Evolutionary conservation across 768 basidiomycete genomes (phyloP), one percentile per base, ranked within the genome.

Genomic region (Hypholoma fasciculare): DNA sequence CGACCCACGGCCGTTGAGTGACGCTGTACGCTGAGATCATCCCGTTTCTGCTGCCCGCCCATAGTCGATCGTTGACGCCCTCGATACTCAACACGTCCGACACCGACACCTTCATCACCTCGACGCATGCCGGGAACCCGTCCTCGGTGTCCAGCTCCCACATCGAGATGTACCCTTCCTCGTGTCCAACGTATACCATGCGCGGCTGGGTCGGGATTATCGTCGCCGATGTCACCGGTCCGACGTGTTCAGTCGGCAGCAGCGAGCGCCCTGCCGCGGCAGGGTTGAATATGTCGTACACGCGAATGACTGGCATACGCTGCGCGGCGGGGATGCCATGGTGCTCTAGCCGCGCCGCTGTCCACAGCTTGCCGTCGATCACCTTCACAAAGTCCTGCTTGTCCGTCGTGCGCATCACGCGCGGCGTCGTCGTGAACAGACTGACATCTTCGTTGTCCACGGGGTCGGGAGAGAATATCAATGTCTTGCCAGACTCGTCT

Each of bases 1-100:
- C 84, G 17, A 85, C 71, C 95, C 96, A 98, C 13, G 95, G 94
- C 59, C 80, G 81, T 17, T 78, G 72, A 9, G 74, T 71, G 34
- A 90, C 83, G 68, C 96, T 93, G 70, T 90, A 97, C 2, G 86
- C 91, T 13, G 86, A 79, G 47, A 98, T 90, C 70, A 79, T 78
- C 0, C 96, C 96, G 61, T 86, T 90, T 59, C 96, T 71, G 27
- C 85, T 85, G 0, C 96, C 96, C 8, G 85, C 90, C 96, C 96
- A 98, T 37, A 99, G 72, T 52, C 86, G 76, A 52, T 90, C 79
- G 56, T 90, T 85, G 12, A 98, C 92, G 1, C 95, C 96, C 67
- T 88, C 92, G 53, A 98, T 69, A 49, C 88, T 83, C 20, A 96
- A 73, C 52, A 99, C 85, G 71, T 94, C 92, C 46, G 89, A 93